A percentile compares a stretch with the other conserved stretches of the same genome.
Conservation (phyloP, 257 asterid genomes). For the Schizonepeta tenuifolia region DNA sequence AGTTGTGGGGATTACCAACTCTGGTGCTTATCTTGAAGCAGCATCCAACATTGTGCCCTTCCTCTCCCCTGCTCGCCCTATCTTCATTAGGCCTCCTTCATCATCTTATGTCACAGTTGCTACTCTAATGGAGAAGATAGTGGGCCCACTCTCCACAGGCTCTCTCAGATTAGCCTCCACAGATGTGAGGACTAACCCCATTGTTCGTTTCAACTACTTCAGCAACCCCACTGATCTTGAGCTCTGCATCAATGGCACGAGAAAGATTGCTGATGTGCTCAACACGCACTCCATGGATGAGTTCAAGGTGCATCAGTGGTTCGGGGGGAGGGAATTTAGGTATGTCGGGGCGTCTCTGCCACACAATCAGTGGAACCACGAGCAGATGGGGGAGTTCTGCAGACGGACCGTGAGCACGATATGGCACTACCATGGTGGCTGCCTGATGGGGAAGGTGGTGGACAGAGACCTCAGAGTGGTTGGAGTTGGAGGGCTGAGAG, state of each 20-base stretch:
- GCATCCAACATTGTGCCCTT: constrained; percentile 86
- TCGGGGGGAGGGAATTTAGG: constrained; percentile 67
- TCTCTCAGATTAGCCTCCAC: constrained; percentile 78
- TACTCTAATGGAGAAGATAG: constrained; percentile 84
- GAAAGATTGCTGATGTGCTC: constrained; percentile 64
- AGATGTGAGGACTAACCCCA: constrained; percentile 67
- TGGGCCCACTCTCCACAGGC: constrained; percentile 75
- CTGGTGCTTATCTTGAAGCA: constrained; percentile 83
- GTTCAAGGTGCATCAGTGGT: constrained; percentile 59
- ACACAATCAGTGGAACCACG: constrained; percentile 50
- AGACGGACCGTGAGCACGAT: constrained; percentile 80
- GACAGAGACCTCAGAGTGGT: constrained; percentile 58
- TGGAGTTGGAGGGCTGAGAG: constrained; percentile 67
- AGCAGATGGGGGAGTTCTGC: constrained; percentile 70
- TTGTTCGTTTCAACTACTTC: constrained; percentile 81
- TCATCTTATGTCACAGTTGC: constrained; percentile 77
- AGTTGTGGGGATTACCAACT: constrained; percentile 75
- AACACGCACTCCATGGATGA: constrained; percentile 61
- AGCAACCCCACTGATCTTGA: constrained; percentile 55
- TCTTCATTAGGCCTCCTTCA: constrained; percentile 48
- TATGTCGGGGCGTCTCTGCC: constrained; percentile 79
- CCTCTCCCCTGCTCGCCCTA: constrained; percentile 56
- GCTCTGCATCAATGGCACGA: constrained; percentile 58
- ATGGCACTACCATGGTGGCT: constrained; percentile 98
- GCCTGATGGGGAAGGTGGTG: constrained; percentile 79